A percentile compares a stretch with the other conserved stretches of the same genome.
These are phyloP conservation scores for Arabidopsis lyrata DNA, from an alignment of 441 rosid genomes.

Conservation along the genomic window DNA sequence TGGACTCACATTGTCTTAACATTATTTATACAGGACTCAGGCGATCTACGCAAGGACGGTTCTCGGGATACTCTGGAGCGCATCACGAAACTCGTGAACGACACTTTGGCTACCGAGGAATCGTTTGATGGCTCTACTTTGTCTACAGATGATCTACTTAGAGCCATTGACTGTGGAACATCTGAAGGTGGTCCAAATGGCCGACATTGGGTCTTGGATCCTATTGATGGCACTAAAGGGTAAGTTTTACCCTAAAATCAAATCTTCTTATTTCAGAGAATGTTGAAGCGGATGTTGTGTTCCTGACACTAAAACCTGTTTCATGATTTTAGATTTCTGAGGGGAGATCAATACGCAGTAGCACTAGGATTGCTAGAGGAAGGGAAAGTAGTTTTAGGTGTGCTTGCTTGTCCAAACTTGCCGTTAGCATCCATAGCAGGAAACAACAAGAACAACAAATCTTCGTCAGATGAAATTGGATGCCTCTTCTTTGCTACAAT, in stretches of 20 bases:
- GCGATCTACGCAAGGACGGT: conserved; percentile 70
- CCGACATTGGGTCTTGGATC: conserved; percentile 98
- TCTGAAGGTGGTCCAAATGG: conserved; percentile 94
- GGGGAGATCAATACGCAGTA: conserved; percentile 95
- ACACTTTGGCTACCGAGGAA: conserved; percentile 69
- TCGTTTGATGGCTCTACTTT: conserved; percentile 56
- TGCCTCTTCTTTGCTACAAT: conserved; percentile 84
- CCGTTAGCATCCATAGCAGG: conserved; percentile 48
- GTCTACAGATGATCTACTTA: conserved; percentile 70
- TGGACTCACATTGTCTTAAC: conserved; percentile 30
- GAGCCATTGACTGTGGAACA: conserved; percentile 79
- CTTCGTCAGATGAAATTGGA: conserved; percentile 56
- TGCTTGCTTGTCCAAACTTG: conserved; percentile 61
- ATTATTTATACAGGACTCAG: conserved; percentile 68
- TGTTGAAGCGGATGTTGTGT: background rate
- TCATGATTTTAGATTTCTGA: conserved; percentile 61
- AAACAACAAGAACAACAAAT: conserved; percentile 38
- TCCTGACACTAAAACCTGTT: conserved; percentile 27
- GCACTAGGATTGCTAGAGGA: conserved; percentile 88
- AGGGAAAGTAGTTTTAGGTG: conserved; percentile 95
- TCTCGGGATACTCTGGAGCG: conserved; percentile 69
- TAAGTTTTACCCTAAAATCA: conserved; percentile 33
- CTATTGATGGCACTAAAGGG: conserved; percentile 99
- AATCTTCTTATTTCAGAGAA: background rate
- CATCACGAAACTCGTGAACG: conserved; percentile 83